A percentile compares a stretch with the other conserved stretches of the same genome.
Evolutionary conservation across 441 rosid species (phyloP).

Genomic region (Euphorbia celastroides): DNA sequence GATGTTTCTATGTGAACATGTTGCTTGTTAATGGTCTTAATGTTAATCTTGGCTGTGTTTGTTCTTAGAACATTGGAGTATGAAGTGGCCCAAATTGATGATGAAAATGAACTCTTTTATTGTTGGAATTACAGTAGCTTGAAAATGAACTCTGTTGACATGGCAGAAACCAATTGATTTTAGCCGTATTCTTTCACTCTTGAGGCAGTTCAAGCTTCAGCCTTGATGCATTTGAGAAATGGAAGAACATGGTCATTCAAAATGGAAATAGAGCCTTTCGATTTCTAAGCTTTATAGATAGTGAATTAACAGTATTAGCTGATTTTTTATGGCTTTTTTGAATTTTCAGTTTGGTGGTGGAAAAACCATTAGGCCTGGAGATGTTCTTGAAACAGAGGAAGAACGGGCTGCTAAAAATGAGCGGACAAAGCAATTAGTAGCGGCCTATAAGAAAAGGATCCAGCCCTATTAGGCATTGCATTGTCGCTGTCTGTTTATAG

Average conservation of each 20-base stretch:
- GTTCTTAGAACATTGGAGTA: neutral
- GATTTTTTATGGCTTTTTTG: conserved; percentile 13
- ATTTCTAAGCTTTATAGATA: conserved; percentile 3
- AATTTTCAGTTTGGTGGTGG: conserved; percentile 77
- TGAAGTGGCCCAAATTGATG: neutral
- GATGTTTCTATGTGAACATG: neutral
- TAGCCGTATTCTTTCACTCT: neutral
- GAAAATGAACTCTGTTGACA: neutral
- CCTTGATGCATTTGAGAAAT: neutral
- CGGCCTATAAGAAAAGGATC: conserved; percentile 60
- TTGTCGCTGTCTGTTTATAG: neutral
- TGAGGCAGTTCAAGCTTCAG: neutral
- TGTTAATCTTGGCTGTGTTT: neutral
- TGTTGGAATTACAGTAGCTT: too few species aligned
- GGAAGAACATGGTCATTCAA: conserved; percentile 1
- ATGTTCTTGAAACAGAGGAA: conserved; percentile 66
- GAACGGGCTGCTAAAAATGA: conserved; percentile 65
- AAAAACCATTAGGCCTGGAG: conserved; percentile 72
- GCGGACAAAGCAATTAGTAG: conserved; percentile 51
- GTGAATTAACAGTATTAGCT: conserved; percentile 6
- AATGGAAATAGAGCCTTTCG: conserved; percentile 2
- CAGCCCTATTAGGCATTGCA: too few species aligned
- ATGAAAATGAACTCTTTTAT: neutral
- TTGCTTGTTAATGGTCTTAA: neutral
- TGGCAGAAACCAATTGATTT: neutral